Percentiles rank a stretch among this genome's conserved stretches.
phyloP scores from a whole-genome alignment of 2,329 filamentous ascomycete genomes.

The Ilyonectria destructans region DNA sequence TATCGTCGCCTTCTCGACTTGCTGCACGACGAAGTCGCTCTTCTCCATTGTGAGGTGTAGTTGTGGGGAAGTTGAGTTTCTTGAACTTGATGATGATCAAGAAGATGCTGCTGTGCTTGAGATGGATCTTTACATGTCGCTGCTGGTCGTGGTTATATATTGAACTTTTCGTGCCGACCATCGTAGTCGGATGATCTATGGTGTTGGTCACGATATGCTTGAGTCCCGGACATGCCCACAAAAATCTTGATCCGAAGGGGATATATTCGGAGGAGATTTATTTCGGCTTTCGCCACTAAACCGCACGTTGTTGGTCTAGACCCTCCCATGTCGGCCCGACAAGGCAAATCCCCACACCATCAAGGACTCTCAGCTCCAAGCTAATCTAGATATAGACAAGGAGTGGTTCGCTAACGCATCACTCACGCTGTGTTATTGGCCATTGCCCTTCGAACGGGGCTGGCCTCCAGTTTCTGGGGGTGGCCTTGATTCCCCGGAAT shows the following conservation, averaged over 20 bases:
- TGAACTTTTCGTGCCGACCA: neutral
- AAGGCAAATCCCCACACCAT: neutral
- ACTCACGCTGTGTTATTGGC: no score
- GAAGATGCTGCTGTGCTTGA: neutral
- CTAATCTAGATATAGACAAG: no score
- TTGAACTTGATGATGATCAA: no score
- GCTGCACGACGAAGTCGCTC: neutral
- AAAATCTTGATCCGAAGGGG: neutral
- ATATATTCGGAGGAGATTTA: neutral
- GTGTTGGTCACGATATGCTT: neutral
- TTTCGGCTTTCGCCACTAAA: neutral
- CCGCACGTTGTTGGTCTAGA: neutral
- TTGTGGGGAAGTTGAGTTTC: neutral
- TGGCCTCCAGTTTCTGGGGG: no score
- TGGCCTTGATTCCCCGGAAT: no score
- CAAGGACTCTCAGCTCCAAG: no score
- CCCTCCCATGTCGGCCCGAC: neutral
- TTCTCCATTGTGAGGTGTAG: neutral
- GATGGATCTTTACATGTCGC: neutral
- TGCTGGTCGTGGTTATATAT: neutral
- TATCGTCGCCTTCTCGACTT: neutral
- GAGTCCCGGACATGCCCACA: neutral
- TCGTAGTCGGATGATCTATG: neutral
- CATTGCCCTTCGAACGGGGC: no score
- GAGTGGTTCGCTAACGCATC: no score